Evolutionary conservation across 23 red algal genomes (phyloP), one percentile per base, ranked within the genome.

Genomic region (Gracilaria domingensis): DNA sequence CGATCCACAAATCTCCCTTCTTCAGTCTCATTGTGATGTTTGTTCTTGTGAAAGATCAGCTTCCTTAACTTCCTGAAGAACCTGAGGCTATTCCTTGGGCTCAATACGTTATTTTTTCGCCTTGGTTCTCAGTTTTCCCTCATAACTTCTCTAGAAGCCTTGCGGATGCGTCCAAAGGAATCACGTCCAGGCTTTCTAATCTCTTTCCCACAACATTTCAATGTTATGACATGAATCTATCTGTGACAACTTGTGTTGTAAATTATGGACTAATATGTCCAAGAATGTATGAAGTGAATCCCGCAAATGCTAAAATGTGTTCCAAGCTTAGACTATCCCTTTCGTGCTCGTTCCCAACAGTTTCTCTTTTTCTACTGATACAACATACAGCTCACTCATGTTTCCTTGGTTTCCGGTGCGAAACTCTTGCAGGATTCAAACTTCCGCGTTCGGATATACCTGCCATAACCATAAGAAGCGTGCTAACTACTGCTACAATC

Each of bases 11-110:
- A 33, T 51, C 1, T 51, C n/a, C 72, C 30, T 49, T 49, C 40
- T 48, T 45, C 72, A 50, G 72, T 42, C 7, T 77, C 72, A 8
- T 30, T 77, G 72, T 77, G 72, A 77, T 77, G 38, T 35, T 77
- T 12, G 21, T 77, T 50, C 30, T 69, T 69, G 8, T 69, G 32
- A 37, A 13, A 24, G 29, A 37, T 37, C 33, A 32, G 14, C 64
- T 20, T 32, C 28, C 14, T 24, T 36, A 69, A 36, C 64, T 69
- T 65, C 24, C 30, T 69, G 64, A 69, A 28, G 33, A 69, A 36
- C 17, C 8, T 34, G 16, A 18, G 11, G 32, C 11, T 20, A 20
- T 36, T 17, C 36, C 64, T 32, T 20, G 12, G 0, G 32, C 38
- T 28, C 64, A 36, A 36, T 11, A 37, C 34, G 3, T 30, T 50